Evolutionary conservation across 805 yeast species (phyloP), one percentile per base, ranked within the genome.

Genomic region (Hanseniaspora thailandica): DNA sequence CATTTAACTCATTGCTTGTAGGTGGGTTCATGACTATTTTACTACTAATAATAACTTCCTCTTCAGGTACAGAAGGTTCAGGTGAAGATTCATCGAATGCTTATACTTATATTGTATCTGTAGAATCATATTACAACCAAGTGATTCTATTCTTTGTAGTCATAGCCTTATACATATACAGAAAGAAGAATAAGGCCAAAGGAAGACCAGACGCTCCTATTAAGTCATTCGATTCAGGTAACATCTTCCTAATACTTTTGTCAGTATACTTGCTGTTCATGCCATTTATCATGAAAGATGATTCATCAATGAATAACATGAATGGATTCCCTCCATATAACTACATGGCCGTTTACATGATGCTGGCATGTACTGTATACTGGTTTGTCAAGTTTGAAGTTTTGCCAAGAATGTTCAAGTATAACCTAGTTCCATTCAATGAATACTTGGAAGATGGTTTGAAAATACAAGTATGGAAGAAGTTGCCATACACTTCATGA

Each of bases 311-410:
- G 30, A 56, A 54, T 31, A 47, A 48, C 15, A 34, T 66, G 10
- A 34, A 63, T 62, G 48, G 66, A 56, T 20, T 64, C 61, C 74
- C 74, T 5, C 63, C 70, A 8, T 69, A 70, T 41, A 68, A 68
- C 49, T 50, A 75, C 17, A 64, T 75, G 2, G 74, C 80, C 0
- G 48, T 77, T 9, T 40, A 71, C 0, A 63, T 76, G 23, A 58
- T 82, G 3, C 41, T 62, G 1, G 20, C 63, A 0, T 79, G 83
- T 59, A 65, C 71, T n/a, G 5, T 66, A 0, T 81, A 75, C 60
- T 84, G 89, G 89, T 62, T 65, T 1, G 39, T 74, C 13, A 73
- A 68, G 66, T 84, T 82, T 60, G 64, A 61, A 17, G 19, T 75
- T 0, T 59, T 75, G 22, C 86, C 87, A 0, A 58, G 65, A 56